These are phyloP conservation scores for Calonectria naviculata DNA, from an alignment of 2,329 filamentous ascomycete species.

Conservation along the genomic window DNA sequence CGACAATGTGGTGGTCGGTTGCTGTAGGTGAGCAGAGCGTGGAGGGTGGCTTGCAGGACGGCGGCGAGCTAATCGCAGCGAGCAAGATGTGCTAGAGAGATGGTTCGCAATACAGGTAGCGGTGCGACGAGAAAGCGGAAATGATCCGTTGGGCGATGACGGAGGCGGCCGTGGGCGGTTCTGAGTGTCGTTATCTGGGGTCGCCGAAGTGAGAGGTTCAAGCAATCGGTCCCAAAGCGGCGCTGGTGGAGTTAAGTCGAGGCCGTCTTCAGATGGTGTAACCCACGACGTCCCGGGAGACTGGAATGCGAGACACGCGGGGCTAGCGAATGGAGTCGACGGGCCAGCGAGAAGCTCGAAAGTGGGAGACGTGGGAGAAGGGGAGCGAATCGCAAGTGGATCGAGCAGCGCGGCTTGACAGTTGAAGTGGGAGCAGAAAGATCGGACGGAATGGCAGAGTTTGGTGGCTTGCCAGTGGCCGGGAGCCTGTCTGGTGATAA, in stretches of 20 bases:
- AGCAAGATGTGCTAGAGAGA: conserved; percentile 6
- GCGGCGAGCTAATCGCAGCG: conserved; percentile 21
- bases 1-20: conserved; percentile 16
- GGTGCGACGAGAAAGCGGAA: conserved; percentile 22
- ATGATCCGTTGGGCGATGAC: conserved; percentile 23
- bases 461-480: conserved; percentile 35
- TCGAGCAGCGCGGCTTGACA: conserved; percentile 32
- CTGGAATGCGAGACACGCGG: conserved; percentile 40
- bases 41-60: conserved; percentile 31
- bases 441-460: conserved; percentile 30
- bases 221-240: conserved; percentile 35
- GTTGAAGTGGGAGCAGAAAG: conserved; percentile 18
- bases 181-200: conserved; percentile 14
- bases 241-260: conserved; percentile 29
- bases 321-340: conserved; percentile 33
- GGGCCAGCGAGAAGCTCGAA: conserved; percentile 6
- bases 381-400: conserved; percentile 32
- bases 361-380: background rate
- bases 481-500: conserved; percentile 35
- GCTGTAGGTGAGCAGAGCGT: conserved; percentile 19
- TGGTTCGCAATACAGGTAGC: conserved; percentile 10
- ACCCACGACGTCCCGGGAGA: conserved; percentile 25
- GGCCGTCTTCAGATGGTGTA: conserved; percentile 31
- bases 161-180: conserved; percentile 11
- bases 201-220: conserved; percentile 30